Base-by-base conservation (phyloP, 192 early-diverging fungal genomes). In the Backusella westeae region DNA sequence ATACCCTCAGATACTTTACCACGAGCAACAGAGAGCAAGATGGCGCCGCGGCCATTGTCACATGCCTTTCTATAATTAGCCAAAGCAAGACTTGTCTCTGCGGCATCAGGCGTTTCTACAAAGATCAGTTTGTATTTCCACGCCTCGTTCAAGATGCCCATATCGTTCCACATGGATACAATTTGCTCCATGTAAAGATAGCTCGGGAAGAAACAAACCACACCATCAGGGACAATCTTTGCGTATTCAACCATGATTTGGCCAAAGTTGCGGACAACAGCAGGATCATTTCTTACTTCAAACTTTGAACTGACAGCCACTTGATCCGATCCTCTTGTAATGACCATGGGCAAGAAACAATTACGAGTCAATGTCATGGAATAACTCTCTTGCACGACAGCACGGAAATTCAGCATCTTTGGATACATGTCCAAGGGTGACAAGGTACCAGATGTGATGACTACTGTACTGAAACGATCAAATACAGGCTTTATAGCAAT, bases 1-100 rank as follows among this genome's bases (percentile, higher is more conserved):
- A 99, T 98, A 44, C 98, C 98, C 85, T 99, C 98, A 26, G 96
- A 98, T 21, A 99, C 97, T 81, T 99, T 99, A 12, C 98, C 98
- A 39, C 98, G 93, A 19, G 98, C 98, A 34, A 99, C 98, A 77
- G 97, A 97, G 10, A 99, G 82, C 35, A 99, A 83, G 46, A 99
- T 94, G 0, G 98, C 98, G 3, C 98, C 98, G 34, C 98, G 93
- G 3, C 98, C 98, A 85, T 99, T 99, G 81, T 98, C 94, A 82
- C 98, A 99, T 17, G 94, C 94, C 81, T 87, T 85, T 67, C 97
- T 89, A 82, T 99, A 99, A 81, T 97, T 99, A 46, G 97, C 95
- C 68, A 99, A 78, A 0, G 97, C 98, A 15, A 99, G 79, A 35
- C 91, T 94, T 1, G 98, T 99, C 81, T 99, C 98, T 26, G 96